phyloP scores from a whole-genome alignment of 2,329 filamentous ascomycete species.

The Chalara sp. region DNA sequence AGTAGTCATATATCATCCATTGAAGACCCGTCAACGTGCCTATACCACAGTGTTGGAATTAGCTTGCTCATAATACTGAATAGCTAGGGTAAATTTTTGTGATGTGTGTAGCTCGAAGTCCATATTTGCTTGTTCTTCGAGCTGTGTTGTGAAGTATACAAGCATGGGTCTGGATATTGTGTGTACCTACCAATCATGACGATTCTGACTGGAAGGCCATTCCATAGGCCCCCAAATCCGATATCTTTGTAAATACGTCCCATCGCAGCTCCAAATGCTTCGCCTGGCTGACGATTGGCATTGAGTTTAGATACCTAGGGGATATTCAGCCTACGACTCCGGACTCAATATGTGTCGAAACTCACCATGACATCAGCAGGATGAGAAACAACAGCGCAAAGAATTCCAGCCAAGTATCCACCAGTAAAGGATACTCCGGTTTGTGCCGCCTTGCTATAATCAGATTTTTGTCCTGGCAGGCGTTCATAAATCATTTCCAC shows the following conservation, averaged over 20 bases:
- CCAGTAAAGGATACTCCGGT: conserved; percentile 78
- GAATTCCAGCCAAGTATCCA: conserved; percentile 82
- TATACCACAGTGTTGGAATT: conserved; percentile 3
- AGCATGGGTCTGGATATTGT: background rate
- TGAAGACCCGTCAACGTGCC: conserved; percentile 65
- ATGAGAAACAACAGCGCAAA: conserved; percentile 77
- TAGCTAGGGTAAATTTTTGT: too few species aligned
- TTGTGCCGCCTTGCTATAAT: conserved; percentile 76
- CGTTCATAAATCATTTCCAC: conserved; percentile 77
- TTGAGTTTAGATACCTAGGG: conserved; percentile 67
- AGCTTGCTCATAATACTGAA: too few species aligned
- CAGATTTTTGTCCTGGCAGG: conserved; percentile 69
- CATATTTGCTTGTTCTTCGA: background rate
- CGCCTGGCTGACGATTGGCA: conserved; percentile 66
- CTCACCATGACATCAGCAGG: conserved; percentile 79
- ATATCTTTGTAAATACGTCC: conserved; percentile 80
- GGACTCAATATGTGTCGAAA: background rate
- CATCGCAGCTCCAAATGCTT: conserved; percentile 71
- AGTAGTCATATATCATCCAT: conserved; percentile 92
- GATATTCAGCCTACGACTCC: background rate
- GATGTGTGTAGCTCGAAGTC: background rate
- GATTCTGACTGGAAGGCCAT: conserved; percentile 77
- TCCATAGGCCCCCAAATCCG: conserved; percentile 85
- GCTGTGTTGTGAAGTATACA: background rate
- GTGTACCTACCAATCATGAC: conserved; percentile 54